A percentile compares a stretch with the other conserved stretches of the same genome.
phyloP scores from a whole-genome alignment of 139 green algal species.

The Micromonas pusilla region DNA sequence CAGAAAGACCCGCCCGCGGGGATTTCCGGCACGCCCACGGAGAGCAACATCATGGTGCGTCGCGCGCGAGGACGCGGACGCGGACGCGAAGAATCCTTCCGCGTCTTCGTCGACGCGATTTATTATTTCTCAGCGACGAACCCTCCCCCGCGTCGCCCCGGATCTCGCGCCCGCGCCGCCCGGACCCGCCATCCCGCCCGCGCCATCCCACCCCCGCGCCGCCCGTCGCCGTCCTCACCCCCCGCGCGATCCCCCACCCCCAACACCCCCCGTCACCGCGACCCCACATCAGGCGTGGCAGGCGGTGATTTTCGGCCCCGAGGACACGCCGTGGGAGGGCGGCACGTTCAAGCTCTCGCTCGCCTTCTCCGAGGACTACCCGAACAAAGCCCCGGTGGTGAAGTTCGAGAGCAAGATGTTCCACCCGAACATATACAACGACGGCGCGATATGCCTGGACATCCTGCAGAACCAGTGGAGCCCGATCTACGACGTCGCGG shows the following conservation, averaged over 20 bases:
- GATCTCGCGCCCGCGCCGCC: no score
- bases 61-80: no score
- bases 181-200: no score
- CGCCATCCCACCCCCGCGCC: not conserved
- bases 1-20: constrained; percentile 87
- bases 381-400: constrained; percentile 92
- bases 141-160: no score
- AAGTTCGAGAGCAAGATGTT: constrained; percentile 93
- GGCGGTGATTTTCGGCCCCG: constrained; percentile 97
- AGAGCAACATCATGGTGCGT: constrained; percentile 91
- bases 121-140: no score
- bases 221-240: not conserved
- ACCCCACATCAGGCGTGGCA: constrained; percentile 99
- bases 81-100: no score
- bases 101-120: no score
- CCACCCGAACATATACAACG: constrained; percentile 82
- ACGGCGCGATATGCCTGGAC: constrained; percentile 95
- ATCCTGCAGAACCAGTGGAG: constrained; percentile 99
- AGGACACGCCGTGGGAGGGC: constrained; percentile 93
- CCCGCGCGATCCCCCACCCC: not conserved
- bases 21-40: constrained; percentile 81
- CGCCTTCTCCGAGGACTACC: constrained; percentile 95
- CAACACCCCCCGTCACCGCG: not conserved
- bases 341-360: constrained; percentile 90
- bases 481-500: constrained; percentile 96